A percentile compares a stretch with the other conserved stretches of the same genome.
These are phyloP conservation scores for Venturia asperata DNA, from an alignment of 2,329 filamentous ascomycete species.

Conservation along the genomic window DNA sequence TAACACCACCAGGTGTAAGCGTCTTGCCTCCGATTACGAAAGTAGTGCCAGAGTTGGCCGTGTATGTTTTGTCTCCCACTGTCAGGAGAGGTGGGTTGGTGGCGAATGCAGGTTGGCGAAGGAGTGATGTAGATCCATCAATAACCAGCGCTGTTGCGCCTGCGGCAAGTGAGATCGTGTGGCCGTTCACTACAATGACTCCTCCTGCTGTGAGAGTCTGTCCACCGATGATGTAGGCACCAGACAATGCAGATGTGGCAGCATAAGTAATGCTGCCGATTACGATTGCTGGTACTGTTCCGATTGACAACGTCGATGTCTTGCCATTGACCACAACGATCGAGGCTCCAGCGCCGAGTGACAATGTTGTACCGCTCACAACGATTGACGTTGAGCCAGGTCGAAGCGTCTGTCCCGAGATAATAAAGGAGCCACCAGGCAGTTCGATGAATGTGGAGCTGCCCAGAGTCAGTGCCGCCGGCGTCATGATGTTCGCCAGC, in stretches of 20 bases:
- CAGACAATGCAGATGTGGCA: not conserved
- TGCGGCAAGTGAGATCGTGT: slow-evolving; percentile 18
- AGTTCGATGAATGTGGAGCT: slow-evolving; percentile 27
- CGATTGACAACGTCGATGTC: not conserved
- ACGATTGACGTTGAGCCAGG: slow-evolving; percentile 31
- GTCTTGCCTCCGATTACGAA: slow-evolving; percentile 20
- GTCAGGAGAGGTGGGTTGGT: slow-evolving; percentile 19
- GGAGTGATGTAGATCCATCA: slow-evolving; percentile 17
- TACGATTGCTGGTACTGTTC: slow-evolving; percentile 9
- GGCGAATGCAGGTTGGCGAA: slow-evolving; percentile 5
- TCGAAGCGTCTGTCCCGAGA: slow-evolving; percentile 33
- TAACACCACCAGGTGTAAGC: slow-evolving; percentile 20
- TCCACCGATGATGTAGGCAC: slow-evolving; percentile 20
- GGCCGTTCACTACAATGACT: slow-evolving; percentile 16
- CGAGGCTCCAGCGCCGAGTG: slow-evolving; percentile 22
- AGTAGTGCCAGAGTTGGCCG: slow-evolving; percentile 20
- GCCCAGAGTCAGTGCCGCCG: slow-evolving; percentile 30
- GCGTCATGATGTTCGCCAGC: slow-evolving; percentile 25
- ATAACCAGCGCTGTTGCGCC: slow-evolving; percentile 15
- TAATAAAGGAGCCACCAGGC: slow-evolving; percentile 30
- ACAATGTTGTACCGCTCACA: slow-evolving; percentile 28
- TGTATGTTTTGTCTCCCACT: slow-evolving; percentile 18
- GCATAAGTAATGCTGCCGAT: slow-evolving; percentile 18
- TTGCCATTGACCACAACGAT: slow-evolving; percentile 19
- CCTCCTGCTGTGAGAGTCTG: slow-evolving; percentile 20